These are phyloP conservation scores for Tylopilus cervinicoccineus DNA, from an alignment of 768 basidiomycete genomes.

Conservation along the genomic window DNA sequence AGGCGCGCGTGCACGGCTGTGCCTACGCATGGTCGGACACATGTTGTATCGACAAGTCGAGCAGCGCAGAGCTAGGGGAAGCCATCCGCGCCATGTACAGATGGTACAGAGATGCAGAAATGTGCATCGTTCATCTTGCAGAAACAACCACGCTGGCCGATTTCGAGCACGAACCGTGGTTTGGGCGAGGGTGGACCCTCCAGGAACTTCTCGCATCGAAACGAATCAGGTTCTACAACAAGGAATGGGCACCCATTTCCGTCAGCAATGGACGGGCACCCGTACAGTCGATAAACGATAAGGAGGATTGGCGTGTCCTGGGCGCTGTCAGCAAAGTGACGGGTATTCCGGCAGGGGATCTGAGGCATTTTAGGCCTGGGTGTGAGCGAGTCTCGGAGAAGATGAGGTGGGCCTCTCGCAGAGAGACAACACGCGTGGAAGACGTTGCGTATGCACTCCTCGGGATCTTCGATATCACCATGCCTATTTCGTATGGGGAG, in stretches of 20 bases:
- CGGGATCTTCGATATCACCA: slow-evolving; percentile 14
- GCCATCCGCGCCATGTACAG: slow-evolving; percentile 9
- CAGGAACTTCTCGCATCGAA: slow-evolving; percentile 10
- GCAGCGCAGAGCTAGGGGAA: slow-evolving; percentile 13
- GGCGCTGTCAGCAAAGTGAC: slow-evolving; percentile 3
- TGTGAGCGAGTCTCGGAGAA: slow-evolving; percentile 10
- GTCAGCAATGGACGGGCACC: background rate
- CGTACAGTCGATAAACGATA: background rate
- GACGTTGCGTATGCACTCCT: slow-evolving; percentile 11
- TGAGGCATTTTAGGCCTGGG: slow-evolving; percentile 6
- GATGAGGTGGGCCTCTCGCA: slow-evolving; percentile 13
- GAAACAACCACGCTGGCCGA: background rate
- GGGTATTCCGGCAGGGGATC: slow-evolving; percentile 1
- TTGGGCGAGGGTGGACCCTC: slow-evolving; percentile 11
- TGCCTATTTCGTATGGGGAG: slow-evolving; percentile 15
- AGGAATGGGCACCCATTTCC: slow-evolving; percentile 1
- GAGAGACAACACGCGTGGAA: slow-evolving; percentile 9
- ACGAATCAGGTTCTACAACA: slow-evolving; percentile 4
- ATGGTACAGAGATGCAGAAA: slow-evolving; percentile 9
- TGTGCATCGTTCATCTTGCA: slow-evolving; percentile 9
- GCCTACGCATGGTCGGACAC: slow-evolving; percentile 13
- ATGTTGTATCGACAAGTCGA: slow-evolving; percentile 14
- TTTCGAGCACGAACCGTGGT: slow-evolving; percentile 12
- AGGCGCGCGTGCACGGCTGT: slow-evolving; percentile 5
- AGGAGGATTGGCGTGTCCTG: slow-evolving; percentile 6